Conservation (phyloP, 177 flowering plant genomes). For the Tripterygium wilfordii region DNA sequence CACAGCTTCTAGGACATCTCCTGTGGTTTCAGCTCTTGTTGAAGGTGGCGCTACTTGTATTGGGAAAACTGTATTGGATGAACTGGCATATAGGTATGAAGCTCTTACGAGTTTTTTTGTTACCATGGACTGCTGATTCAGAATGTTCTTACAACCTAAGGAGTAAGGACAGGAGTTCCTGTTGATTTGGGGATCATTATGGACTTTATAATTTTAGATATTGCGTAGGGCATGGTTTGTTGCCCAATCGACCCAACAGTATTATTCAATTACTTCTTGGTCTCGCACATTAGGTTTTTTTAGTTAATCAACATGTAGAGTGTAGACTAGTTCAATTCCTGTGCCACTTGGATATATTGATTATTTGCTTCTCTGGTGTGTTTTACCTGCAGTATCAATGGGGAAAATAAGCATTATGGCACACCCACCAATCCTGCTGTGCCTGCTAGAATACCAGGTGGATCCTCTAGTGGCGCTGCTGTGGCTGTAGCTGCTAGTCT, state of each 20-base stretch:
- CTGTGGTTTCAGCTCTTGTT: constrained; percentile 58
- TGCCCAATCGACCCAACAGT: too few species aligned
- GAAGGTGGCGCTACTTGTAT: constrained; percentile 90
- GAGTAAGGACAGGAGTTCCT: not conserved
- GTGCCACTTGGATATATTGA: not conserved
- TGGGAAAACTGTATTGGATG: constrained; percentile 89
- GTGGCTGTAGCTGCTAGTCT: constrained; percentile 80
- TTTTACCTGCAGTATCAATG: constrained; percentile 55
- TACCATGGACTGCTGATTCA: too few species aligned
- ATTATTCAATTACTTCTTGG: too few species aligned
- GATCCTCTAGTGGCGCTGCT: constrained; percentile 93
- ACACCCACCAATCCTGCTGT: constrained; percentile 82
- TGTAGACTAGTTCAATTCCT: too few species aligned
- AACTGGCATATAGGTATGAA: constrained; percentile 70
- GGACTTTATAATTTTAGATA: too few species aligned
- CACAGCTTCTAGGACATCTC: constrained; percentile 54
- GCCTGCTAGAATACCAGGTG: constrained; percentile 66
- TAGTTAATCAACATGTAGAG: too few species aligned
- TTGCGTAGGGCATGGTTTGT: too few species aligned
- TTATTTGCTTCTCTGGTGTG: not conserved
- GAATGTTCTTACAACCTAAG: not conserved
- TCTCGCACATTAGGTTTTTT: too few species aligned
- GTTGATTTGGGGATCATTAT: constrained; percentile 1
- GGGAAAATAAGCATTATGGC: constrained; percentile 80
- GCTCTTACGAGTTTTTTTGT: not conserved